phyloP scores from a whole-genome alignment of 73 alveolate genomes.

The Urostyla sp. region DNA sequence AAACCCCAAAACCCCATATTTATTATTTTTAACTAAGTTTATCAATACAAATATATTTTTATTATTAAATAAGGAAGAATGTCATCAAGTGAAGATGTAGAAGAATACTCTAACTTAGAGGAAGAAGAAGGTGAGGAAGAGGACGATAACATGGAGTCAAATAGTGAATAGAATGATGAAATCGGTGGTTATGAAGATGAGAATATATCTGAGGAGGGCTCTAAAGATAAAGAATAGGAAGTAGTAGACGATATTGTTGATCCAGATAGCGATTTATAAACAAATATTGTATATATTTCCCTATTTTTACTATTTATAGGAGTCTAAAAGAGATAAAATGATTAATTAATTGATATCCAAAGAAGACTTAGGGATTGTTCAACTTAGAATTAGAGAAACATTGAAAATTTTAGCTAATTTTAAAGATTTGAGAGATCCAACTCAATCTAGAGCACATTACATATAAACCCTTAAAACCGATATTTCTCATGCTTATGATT shows the following conservation, averaged over 20 bases:
- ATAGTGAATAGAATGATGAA: slow-evolving; percentile 22
- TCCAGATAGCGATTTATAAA: slow-evolving; percentile 22
- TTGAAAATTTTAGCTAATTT: slow-evolving; percentile 67
- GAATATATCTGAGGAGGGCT: slow-evolving; percentile 47
- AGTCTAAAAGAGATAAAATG: slow-evolving; percentile 46
- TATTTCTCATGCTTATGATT: slow-evolving; percentile 84
- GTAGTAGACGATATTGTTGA: slow-evolving; percentile 16
- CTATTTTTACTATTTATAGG: not conserved
- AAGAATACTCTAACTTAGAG: slow-evolving; percentile 2
- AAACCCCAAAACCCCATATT: slow-evolving; percentile 1
- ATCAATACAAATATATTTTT: not conserved
- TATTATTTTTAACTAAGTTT: no score
- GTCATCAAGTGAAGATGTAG: slow-evolving; percentile 42
- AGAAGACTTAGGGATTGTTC: slow-evolving; percentile 77
- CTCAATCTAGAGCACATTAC: slow-evolving; percentile 70
- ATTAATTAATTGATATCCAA: slow-evolving; percentile 31
- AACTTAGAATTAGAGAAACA: slow-evolving; percentile 73
- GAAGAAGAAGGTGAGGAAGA: slow-evolving; percentile 40
- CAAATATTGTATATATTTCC: slow-evolving; percentile 46
- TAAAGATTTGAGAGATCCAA: slow-evolving; percentile 69
- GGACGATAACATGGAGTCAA: not conserved
- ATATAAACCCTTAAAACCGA: slow-evolving; percentile 71
- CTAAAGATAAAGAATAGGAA: slow-evolving; percentile 40
- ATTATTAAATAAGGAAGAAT: not conserved
- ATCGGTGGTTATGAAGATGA: slow-evolving; percentile 28